Evolutionary conservation across 805 yeast genomes (phyloP), one percentile per base, ranked within the genome.

Genomic region (Alloascoidea hylecoeti): DNA sequence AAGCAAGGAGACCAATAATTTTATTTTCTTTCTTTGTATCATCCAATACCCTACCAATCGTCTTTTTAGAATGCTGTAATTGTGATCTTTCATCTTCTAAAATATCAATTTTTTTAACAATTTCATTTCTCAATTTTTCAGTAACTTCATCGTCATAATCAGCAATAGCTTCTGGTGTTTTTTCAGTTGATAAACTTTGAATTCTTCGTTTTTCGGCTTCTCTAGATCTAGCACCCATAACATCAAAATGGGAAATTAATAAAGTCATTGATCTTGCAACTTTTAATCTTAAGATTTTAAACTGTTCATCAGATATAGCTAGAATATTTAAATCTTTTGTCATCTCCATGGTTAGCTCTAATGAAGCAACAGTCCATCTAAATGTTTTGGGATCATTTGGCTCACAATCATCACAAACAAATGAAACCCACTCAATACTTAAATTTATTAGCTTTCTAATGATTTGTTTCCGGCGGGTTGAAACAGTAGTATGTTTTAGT

Each of bases 191-290:
- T 66, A 73, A 68, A 54, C 67, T 70, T 49, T 68, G 60, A 57
- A 72, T 63, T 48, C 70, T 64, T 47, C 67, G 63, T 53, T 66
- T 49, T 28, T 57, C 58, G 2, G 62, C 61, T 2, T 78, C 84
- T 48, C 75, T 78, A 1, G 95, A 81, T 50, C 97, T 70, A 0
- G 96, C 96, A 36, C 97, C 97, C 96, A 89, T 92, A 38, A 92
- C 86, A 58, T 92, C 98, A 51, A 92, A 92, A 59, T 92, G 97
- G 0, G 96, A 84, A 44, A 92, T 89, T 42, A 92, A 64, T 38
- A 92, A 63, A 2, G 96, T 78, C 86, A 92, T 84, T 57, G 96
- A 86, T 1, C 94, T 82, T 1, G 96, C 94, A 35, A 92, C 95
- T 51, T 84, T 85, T 38, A 72, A 68, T 47, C 86, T 77, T 45